Base-by-base conservation (phyloP, 495 filamentous ascomycete genomes). In the Corynascus novoguineensis region DNA sequence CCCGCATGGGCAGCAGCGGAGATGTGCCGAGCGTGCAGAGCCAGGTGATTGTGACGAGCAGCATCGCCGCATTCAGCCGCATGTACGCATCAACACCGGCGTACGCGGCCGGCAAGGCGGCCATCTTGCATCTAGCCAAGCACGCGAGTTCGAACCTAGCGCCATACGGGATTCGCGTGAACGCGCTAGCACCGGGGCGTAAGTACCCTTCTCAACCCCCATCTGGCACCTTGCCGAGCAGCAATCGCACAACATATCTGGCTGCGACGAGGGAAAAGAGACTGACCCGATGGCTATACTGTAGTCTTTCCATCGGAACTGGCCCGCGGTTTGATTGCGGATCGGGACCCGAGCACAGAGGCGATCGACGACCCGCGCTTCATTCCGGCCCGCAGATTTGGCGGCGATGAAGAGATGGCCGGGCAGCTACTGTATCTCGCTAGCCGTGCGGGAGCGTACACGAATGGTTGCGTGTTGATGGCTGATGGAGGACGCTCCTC, bases 181-280 rank as follows among this genome's bases (percentile, higher is more conserved):
- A 88, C 72, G 81, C 81, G 0, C 72, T 88, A 44, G 80, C 83
- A 15, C 84, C 86, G 22, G 86, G 86, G 6, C 69, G 85, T 70
- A 41, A 67, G 68, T 65, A 29, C 24, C 15, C 27, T 11, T 7
- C 24, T 38, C 15, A 6, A 34, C n/a, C 11, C 29, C 35, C 58
- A 83, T 82, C 59, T 75, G 75, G 3, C 70, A 66, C n/a, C n/a
- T n/a, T n/a, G n/a, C n/a, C n/a, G n/a, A n/a, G n/a, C n/a, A n/a
- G n/a, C n/a, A n/a, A n/a, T n/a, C n/a, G n/a, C n/a, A n/a, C n/a
- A n/a, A n/a, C n/a, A n/a, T n/a, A n/a, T n/a, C n/a, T n/a, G n/a
- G n/a, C n/a, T 35, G 75, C 81, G 68, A 77, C 29, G 9, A 50
- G 42, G 3, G 35, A 41, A 22, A 24, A 5, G 19, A 25, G 49